phyloP scores from a whole-genome alignment of 305 asterid genomes.

The Fraxinus nigra region DNA sequence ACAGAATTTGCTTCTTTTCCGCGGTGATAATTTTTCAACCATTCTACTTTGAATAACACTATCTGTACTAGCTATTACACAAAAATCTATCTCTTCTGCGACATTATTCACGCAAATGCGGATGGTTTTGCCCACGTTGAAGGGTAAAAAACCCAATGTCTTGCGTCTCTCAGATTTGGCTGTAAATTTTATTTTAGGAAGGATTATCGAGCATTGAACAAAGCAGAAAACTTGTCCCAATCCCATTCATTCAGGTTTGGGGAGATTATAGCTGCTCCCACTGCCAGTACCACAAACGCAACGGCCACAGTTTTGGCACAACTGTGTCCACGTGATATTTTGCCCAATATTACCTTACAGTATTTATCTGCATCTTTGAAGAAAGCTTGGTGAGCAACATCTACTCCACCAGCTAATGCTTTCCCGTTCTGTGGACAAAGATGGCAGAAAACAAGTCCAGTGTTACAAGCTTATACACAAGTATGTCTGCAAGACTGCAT shows the following conservation, averaged over 20 bases:
- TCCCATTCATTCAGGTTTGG: constrained; percentile 22
- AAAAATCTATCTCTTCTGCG: not conserved
- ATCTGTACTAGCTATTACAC: not conserved
- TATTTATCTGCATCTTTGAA: constrained; percentile 35
- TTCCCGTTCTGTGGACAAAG: constrained; percentile 32
- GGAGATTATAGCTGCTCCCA: constrained; percentile 28
- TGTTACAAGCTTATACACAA: not conserved
- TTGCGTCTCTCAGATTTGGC: not conserved
- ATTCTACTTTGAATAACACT: not conserved
- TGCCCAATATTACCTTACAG: constrained; percentile 29
- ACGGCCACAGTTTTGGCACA: constrained; percentile 29
- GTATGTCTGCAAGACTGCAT: not conserved
- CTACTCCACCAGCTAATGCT: constrained; percentile 28
- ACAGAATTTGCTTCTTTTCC: not conserved
- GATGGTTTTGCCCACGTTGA: not conserved
- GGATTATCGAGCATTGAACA: constrained; percentile 6
- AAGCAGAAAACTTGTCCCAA: constrained; percentile 21
- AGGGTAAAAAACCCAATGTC: not conserved
- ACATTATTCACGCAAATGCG: not conserved
- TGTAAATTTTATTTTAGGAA: not conserved
- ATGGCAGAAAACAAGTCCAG: not conserved
- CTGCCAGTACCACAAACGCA: constrained; percentile 23
- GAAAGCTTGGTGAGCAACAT: constrained; percentile 21
- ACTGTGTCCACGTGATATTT: constrained; percentile 26
- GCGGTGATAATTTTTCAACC: not conserved